Conservation (phyloP, 2,329 filamentous ascomycete genomes). For the Aspergillus clavatus region DNA sequence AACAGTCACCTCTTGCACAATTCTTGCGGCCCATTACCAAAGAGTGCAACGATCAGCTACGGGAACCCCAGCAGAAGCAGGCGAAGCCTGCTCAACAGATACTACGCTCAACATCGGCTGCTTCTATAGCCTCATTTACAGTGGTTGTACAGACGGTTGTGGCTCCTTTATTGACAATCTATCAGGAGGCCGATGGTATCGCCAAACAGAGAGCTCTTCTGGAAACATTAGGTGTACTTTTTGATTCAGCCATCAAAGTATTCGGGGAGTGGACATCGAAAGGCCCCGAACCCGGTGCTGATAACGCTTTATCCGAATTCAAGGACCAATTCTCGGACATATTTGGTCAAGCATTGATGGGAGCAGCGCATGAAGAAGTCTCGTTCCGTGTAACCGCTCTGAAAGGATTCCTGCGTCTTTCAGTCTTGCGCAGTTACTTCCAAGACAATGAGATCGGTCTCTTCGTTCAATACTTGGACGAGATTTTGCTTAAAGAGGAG, state of each 20-base stretch:
- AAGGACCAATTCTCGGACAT: slow-evolving; percentile 51
- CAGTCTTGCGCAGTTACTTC: slow-evolving; percentile 44
- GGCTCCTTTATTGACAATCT: slow-evolving; percentile 55
- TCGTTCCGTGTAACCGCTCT: slow-evolving; percentile 48
- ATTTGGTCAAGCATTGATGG: slow-evolving; percentile 53
- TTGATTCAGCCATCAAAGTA: slow-evolving; percentile 54
- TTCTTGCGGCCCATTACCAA: slow-evolving; percentile 60
- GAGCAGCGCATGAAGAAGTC: slow-evolving; percentile 47
- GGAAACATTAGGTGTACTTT: slow-evolving; percentile 55
- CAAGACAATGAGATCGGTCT: slow-evolving; percentile 50
- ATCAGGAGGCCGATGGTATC: slow-evolving; percentile 57
- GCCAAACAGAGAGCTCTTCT: slow-evolving; percentile 59
- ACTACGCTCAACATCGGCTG: slow-evolving; percentile 51
- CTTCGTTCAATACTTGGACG: slow-evolving; percentile 54
- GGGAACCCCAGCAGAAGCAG: slow-evolving; percentile 65
- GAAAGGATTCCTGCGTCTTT: slow-evolving; percentile 45
- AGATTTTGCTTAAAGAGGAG: slow-evolving; percentile 57
- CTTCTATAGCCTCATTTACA: slow-evolving; percentile 52
- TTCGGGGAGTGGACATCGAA: slow-evolving; percentile 53
- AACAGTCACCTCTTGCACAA: slow-evolving; percentile 43
- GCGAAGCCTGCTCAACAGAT: slow-evolving; percentile 61
- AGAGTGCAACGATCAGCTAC: slow-evolving; percentile 64
- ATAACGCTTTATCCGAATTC: slow-evolving; percentile 45
- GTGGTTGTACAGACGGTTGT: slow-evolving; percentile 53
- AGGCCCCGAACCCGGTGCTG: slow-evolving; percentile 31